Base-by-base conservation (phyloP, 192 early-diverging fungal species). In the Umbelopsis sp. region DNA sequence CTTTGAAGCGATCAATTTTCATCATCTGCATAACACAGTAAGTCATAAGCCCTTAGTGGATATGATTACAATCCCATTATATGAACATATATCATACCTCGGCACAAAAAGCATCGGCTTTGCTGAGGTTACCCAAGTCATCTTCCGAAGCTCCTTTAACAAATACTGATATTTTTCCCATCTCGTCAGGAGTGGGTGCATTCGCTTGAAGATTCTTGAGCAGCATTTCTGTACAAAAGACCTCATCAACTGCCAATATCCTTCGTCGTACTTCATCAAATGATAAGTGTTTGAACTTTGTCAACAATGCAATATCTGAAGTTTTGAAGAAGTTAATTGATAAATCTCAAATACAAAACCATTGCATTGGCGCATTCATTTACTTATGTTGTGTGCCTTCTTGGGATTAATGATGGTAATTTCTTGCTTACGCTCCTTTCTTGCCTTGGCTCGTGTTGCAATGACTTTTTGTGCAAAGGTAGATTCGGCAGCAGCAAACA, bases 1-100 rank as follows among this genome's bases (percentile, higher is more conserved):
- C 89, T 75, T 91, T 90, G 71, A 89, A 93, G 45, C 90, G 85
- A 68, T 92, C 90, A 47, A 94, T 87, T 70, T 88, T 86, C 80
- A 93, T 90, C 8, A 91, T 91, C 82, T 92, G 65, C 38, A 11
- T 41, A 1, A 5, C 1, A 4, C 12, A 11, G 38, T 41, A 1
- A 41, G 38, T 11, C 12, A 41, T 41, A 41, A 11, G 1, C 12
- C 4, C 5, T 41, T 11, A 41, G 5, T 11, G 38, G 4, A 41
- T 41, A 3, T 11, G 0, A 5, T 5, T 6, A 11, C 38, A 3
- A 6, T 6, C 38, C 4, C 36, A 38, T 38, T 8, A 3, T 38
- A 41, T 41, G 38, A 5, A 11, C 12, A 6, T 41, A 41, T 5
- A 41, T 34, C 14, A 54, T 69, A 83, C 82, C 77, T 88, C 91